phyloP scores from a whole-genome alignment of 2,329 filamentous ascomycete genomes.

The Xylogone sp. region DNA sequence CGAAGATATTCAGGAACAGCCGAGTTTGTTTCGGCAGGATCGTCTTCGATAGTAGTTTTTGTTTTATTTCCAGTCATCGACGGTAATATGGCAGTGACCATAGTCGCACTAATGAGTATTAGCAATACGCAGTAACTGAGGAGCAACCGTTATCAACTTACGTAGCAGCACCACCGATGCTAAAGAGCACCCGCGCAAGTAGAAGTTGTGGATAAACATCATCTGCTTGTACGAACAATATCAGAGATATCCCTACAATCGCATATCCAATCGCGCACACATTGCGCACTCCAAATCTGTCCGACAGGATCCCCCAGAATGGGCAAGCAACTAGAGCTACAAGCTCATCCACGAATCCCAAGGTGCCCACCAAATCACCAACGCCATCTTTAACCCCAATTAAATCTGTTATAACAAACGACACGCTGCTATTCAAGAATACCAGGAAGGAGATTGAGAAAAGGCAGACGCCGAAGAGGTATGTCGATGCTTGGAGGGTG shows the following conservation, averaged over 20 bases:
- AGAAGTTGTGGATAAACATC: constrained; percentile 89
- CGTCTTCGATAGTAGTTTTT: constrained; percentile 18
- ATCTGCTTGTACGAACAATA: constrained; percentile 77
- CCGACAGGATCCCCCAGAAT: constrained; percentile 72
- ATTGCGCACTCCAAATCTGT: constrained; percentile 70
- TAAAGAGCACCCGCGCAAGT: constrained; percentile 81
- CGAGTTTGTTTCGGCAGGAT: constrained; percentile 4
- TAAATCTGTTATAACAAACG: constrained; percentile 80
- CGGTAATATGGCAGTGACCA: constrained; percentile 94
- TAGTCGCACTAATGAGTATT: constrained; percentile 59
- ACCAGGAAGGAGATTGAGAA: constrained; percentile 89
- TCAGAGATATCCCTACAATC: constrained; percentile 73
- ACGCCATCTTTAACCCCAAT: constrained; percentile 71
- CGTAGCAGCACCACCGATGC: constrained; percentile 85
- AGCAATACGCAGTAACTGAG: too few relatives aligned
- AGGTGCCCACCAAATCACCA: constrained; percentile 76
- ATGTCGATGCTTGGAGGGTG: constrained; percentile 62
- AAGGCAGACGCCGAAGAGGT: constrained; percentile 76
- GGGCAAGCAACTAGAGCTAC: constrained; percentile 79
- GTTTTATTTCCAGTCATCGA: constrained; percentile 51
- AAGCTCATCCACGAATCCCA: constrained; percentile 81
- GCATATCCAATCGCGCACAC: constrained; percentile 75
- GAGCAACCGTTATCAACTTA: constrained; percentile 38
- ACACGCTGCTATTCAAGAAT: constrained; percentile 80
- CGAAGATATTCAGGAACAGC: constrained; percentile 34